Conservation (phyloP, 192 early-diverging fungal genomes). For the Backusella morwellensis region DNA sequence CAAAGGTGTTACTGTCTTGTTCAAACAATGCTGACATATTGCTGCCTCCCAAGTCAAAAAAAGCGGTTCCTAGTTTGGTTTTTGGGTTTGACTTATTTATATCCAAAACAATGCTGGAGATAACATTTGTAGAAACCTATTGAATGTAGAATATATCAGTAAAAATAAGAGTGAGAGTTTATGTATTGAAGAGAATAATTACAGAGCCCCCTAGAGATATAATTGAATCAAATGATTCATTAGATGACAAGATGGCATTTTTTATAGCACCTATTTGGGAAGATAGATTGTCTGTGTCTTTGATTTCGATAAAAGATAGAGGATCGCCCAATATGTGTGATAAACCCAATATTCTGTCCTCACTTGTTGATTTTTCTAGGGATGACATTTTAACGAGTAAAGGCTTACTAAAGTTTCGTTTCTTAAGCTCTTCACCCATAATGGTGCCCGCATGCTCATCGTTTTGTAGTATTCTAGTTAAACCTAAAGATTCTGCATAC, state of each 20-base stretch:
- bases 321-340: background rate
- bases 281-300: background rate
- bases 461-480: conserved; percentile 14
- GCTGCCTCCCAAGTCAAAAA: conserved; percentile 17
- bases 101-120: background rate
- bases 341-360: background rate
- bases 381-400: background rate
- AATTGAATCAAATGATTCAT: conserved; percentile 8
- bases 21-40: conserved; percentile 18
- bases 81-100: background rate
- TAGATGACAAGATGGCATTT: background rate
- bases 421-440: background rate
- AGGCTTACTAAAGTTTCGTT: background rate
- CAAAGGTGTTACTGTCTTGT: background rate
- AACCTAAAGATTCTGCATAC: background rate
- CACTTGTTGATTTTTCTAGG: background rate
- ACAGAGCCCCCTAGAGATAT: conserved; percentile 21
- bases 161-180: background rate
- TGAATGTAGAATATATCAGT: background rate
- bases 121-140: conserved; percentile 4
- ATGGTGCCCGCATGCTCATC: background rate
- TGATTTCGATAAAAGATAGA: background rate
- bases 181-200: background rate
- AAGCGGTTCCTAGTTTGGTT: background rate
- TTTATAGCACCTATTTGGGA: background rate